Base-by-base conservation (phyloP, 345 rosid species). In the Punica granatum region DNA sequence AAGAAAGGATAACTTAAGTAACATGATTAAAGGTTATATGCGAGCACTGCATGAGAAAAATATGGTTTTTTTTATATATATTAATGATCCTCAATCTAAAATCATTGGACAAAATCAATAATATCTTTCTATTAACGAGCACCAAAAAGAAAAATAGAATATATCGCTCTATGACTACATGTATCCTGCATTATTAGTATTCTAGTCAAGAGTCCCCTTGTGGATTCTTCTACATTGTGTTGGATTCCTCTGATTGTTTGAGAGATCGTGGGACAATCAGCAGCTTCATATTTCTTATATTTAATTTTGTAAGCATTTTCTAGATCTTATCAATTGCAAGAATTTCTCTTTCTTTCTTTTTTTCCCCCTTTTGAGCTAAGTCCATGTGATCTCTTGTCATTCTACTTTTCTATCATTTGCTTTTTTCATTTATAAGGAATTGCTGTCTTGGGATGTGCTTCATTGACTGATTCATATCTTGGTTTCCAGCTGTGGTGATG, bases 401-500 rank as follows among this genome's bases (percentile, higher is more conserved):
- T 7, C 7, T 23, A 51, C 1, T 51, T 51, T 51, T 13, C 23
- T 51, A 23, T 21, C 23, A 10, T 8, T n/a, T 51, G 23, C 21
- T 48, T 48, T 48, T 48, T 51, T 51, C 1, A 9, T 43, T n/a
- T n/a, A n/a, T n/a, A n/a, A n/a, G 23, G 16, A 1, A 32, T 30
- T 60, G 15, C 43, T 23, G 16, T 0, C 60, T 13, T 46, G 3
- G n/a, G n/a, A n/a, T n/a, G 43, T 7, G n/a, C 26, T 35, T 34
- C 34, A 67, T 21, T 67, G 30, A 66, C 59, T 48, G 61, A 19
- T 37, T 25, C 30, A 7, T 56, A 28, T 48, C 28, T 31, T 62
- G 46, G 56, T 73, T 71, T 81, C 79, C 82, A 95, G 99, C 77
- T 93, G 99, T 14, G 99, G 98, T 73, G 99, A 95, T 85, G 99